Conservation (phyloP, 495 filamentous ascomycete genomes). For the Penicillium flavigenum region DNA sequence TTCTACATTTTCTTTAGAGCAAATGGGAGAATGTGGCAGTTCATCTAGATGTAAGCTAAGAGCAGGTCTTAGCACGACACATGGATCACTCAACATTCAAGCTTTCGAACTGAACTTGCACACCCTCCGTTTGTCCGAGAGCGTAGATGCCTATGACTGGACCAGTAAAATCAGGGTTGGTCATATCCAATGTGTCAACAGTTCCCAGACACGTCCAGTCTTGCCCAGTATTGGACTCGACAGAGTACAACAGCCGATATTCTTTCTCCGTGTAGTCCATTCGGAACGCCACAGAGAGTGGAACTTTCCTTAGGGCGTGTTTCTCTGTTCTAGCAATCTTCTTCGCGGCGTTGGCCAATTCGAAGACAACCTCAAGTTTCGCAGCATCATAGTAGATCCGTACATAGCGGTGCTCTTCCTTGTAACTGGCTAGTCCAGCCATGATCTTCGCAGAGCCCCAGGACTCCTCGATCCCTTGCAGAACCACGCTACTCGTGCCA, state of each 20-base stretch:
- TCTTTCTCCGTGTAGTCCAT: constrained; percentile 5
- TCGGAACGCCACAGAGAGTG: constrained; percentile 5
- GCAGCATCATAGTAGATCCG: constrained; percentile 8
- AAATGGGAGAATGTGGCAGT: too few species aligned
- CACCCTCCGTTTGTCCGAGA: not conserved
- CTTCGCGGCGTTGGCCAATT: constrained; percentile 9
- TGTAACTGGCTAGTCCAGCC: not conserved
- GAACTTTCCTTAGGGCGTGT: constrained; percentile 1
- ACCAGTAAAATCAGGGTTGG: constrained; percentile 23
- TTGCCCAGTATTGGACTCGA: not conserved
- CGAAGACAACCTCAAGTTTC: constrained; percentile 5
- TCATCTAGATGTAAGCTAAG: too few species aligned
- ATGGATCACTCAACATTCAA: too few species aligned
- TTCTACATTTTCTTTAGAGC: too few species aligned
- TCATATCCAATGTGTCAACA: constrained; percentile 18
- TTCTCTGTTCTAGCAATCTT: constrained; percentile 4
- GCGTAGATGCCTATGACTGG: constrained; percentile 24
- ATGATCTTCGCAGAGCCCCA: constrained; percentile 4
- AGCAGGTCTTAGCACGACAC: too few species aligned
- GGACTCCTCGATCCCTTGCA: not conserved
- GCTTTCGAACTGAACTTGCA: constrained; percentile 1
- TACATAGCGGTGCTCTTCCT: constrained; percentile 15
- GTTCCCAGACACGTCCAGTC: constrained; percentile 7
- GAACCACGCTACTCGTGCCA: constrained; percentile 4
- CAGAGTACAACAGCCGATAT: not conserved